Conservation (phyloP, 2,329 filamentous ascomycete species). For the Endoconidiophora polonica region DNA sequence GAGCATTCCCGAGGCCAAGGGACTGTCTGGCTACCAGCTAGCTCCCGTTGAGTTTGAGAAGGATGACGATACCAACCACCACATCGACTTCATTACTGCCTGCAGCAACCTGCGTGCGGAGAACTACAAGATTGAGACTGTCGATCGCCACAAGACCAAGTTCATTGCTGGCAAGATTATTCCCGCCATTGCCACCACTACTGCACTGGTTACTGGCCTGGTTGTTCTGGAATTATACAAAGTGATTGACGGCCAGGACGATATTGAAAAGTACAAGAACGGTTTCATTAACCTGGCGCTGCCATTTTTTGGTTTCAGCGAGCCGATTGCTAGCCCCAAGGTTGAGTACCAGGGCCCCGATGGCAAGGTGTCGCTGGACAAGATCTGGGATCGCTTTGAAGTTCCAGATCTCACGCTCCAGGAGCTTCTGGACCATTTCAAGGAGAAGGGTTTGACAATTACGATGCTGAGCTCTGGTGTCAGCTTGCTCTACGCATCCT, state of each 20-base stretch:
- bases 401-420: constrained; percentile 68
- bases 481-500: constrained; percentile 82
- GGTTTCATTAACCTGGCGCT: constrained; percentile 93
- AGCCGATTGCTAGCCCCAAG: constrained; percentile 88
- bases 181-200: constrained; percentile 93
- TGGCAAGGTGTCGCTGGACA: constrained; percentile 73
- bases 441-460: constrained; percentile 62
- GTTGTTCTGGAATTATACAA: constrained; percentile 92
- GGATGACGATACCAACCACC: constrained; percentile 92
- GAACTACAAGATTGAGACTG: constrained; percentile 91
- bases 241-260: constrained; percentile 86
- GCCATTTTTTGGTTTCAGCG: constrained; percentile 96
- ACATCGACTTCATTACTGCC: constrained; percentile 98
- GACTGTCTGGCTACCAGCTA: constrained; percentile 74
- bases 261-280: constrained; percentile 98
- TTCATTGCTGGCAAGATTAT: constrained; percentile 99
- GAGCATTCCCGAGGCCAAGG: constrained; percentile 61
- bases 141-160: constrained; percentile 95
- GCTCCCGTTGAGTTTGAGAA: constrained; percentile 95
- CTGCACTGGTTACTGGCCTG: constrained; percentile 83
- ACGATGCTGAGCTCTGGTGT: constrained; percentile 97
- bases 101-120: constrained; percentile 91
- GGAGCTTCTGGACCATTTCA: constrained; percentile 71
- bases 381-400: constrained; percentile 97
- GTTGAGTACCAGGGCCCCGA: constrained; percentile 69